Conservation (phyloP, 2,329 filamentous ascomycete genomes). For the Fusarium sp. region DNA sequence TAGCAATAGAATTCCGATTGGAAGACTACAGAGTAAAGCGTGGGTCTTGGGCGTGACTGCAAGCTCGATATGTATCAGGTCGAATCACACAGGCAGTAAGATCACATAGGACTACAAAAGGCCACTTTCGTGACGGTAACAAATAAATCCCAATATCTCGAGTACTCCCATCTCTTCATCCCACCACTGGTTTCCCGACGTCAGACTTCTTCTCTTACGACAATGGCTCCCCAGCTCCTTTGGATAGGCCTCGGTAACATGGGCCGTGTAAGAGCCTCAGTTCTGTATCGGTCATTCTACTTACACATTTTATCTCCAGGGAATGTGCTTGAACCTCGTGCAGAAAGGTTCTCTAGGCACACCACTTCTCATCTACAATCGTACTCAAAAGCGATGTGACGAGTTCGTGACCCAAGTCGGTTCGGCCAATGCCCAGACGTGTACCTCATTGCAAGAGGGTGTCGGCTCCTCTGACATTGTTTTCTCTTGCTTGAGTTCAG, state of each 20-base stretch:
- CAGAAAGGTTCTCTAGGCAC: neutral
- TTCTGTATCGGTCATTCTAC: rapidly evolving
- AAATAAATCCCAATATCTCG: neutral
- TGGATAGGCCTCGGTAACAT: neutral
- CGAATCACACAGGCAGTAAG: too few relatives aligned
- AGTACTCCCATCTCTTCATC: neutral
- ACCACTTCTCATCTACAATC: neutral
- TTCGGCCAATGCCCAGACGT: neutral
- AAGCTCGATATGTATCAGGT: too few relatives aligned
- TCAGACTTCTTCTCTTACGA: rapidly evolving
- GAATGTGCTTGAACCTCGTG: neutral
- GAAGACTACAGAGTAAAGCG: too few relatives aligned
- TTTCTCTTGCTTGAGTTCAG: neutral
- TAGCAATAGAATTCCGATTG: too few relatives aligned
- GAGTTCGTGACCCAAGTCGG: neutral
- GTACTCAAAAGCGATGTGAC: neutral
- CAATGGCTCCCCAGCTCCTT: neutral
- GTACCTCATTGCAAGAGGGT: neutral
- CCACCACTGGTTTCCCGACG: neutral
- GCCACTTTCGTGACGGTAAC: too few relatives aligned
- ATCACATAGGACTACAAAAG: neutral
- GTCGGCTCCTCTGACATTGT: rapidly evolving
- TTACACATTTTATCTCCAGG: rapidly evolving
- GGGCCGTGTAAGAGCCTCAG: neutral
- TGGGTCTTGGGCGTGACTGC: rapidly evolving